These are phyloP conservation scores for Podaxis rugospora DNA, from an alignment of 768 basidiomycete species.

Conservation along the genomic window DNA sequence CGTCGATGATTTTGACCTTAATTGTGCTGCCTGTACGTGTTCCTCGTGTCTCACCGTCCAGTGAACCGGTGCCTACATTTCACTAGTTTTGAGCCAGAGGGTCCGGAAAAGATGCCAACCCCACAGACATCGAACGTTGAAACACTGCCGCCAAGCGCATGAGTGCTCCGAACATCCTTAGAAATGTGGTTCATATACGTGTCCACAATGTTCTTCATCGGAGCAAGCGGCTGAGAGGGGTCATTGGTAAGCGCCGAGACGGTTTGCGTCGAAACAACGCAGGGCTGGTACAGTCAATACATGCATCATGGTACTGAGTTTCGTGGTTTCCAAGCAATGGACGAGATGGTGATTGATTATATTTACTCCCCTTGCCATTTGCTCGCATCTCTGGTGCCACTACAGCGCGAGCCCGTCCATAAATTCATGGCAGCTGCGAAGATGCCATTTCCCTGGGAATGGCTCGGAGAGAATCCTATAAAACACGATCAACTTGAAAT, in stretches of 20 bases:
- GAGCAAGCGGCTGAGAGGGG: conserved; percentile 11
- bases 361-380: conserved; percentile 12
- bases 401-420: conserved; percentile 24
- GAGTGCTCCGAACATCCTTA: background rate
- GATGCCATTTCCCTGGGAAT: conserved; percentile 23
- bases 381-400: conserved; percentile 21
- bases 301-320: background rate
- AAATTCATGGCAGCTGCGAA: conserved; percentile 27
- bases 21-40: conserved; percentile 25
- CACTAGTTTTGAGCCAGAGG: background rate
- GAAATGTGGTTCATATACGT: conserved; percentile 1
- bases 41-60: conserved; percentile 22
- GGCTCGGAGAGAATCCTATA: conserved; percentile 21
- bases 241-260: background rate
- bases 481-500: background rate
- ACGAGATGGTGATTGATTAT: background rate
- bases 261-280: conserved; percentile 2
- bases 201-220: conserved; percentile 11
- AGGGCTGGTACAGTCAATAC: conserved; percentile 26
- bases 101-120: background rate
- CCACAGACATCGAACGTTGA: conserved; percentile 22
- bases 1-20: conserved; percentile 30
- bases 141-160: conserved; percentile 14
- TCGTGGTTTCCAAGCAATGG: no score
- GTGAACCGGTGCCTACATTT: conserved; percentile 15